Percentiles rank a stretch among this genome's conserved stretches.
These are phyloP conservation scores for Alternaria incomplexa DNA, from an alignment of 2,329 filamentous ascomycete species.

Conservation along the genomic window DNA sequence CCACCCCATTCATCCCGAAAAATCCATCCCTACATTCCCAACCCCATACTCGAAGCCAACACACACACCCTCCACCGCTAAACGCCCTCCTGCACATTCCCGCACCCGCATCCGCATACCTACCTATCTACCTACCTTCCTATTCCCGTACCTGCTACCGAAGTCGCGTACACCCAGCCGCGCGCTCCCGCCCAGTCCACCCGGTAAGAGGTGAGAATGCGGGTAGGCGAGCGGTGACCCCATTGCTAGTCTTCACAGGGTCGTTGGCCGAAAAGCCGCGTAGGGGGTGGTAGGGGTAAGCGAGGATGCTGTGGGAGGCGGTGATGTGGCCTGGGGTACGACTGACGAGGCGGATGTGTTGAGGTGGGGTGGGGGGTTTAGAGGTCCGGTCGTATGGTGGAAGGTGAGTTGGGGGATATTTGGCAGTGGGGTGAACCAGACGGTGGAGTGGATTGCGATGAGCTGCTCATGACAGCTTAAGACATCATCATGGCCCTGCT, in stretches of 20 bases:
- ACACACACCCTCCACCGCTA: constrained; percentile 2
- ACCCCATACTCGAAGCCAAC: not conserved
- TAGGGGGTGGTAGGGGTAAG: not conserved
- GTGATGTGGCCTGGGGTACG: not conserved
- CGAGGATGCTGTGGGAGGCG: not conserved
- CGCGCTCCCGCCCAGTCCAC: not conserved
- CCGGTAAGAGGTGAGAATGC: constrained; percentile 5
- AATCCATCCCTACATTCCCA: not conserved
- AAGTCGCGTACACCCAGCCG: not conserved
- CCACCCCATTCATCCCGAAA: not conserved
- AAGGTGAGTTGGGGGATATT: not conserved
- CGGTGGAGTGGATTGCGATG: not conserved
- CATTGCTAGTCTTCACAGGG: not conserved
- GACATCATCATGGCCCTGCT: not conserved
- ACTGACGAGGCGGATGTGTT: not conserved
- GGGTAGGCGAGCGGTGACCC: constrained; percentile 1
- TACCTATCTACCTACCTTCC: constrained; percentile 2
- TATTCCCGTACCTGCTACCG: not conserved
- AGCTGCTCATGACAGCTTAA: not conserved
- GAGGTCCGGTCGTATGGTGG: not conserved
- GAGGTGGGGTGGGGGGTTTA: not conserved
- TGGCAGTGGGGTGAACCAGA: not conserved
- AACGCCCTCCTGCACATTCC: constrained; percentile 7
- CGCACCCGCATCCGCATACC: not conserved
- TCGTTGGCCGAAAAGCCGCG: not conserved